These are phyloP conservation scores for Dimargaris xerosporica DNA, from an alignment of 192 early-diverging fungal species.

Conservation along the genomic window DNA sequence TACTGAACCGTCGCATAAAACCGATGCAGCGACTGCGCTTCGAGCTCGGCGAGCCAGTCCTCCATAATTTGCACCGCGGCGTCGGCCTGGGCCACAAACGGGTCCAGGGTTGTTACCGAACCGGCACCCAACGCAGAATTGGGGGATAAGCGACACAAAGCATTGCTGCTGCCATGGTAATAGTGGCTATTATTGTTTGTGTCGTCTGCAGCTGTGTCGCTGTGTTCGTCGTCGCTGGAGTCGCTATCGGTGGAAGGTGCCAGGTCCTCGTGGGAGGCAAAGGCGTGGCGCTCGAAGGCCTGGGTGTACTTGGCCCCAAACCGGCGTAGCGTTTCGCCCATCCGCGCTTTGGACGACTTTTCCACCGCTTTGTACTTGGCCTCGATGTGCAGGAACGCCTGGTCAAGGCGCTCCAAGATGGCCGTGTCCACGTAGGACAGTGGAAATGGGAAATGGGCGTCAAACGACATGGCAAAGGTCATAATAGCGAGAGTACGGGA, in stretches of 20 bases:
- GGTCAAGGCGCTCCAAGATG: constrained; percentile 3
- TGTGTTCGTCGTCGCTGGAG: neutral
- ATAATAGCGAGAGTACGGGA: no score
- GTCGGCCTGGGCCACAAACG: constrained; percentile 1
- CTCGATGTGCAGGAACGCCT: neutral
- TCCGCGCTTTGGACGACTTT: neutral
- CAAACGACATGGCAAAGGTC: neutral
- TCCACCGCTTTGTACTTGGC: neutral
- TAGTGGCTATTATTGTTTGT: no score
- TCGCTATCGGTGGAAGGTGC: neutral
- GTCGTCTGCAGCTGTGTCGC: neutral
- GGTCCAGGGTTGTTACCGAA: neutral
- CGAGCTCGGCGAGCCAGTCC: constrained; percentile 4
- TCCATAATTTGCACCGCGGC: constrained; percentile 4
- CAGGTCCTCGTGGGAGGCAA: no score
- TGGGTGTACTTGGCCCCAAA: neutral
- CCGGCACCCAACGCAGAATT: neutral
- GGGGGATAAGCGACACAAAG: no score
- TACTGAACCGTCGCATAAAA: constrained; percentile 7
- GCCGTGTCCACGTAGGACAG: neutral
- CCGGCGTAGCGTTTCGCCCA: neutral
- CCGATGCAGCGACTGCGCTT: constrained; percentile 6
- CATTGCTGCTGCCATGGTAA: no score
- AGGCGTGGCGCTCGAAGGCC: neutral
- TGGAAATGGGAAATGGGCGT: neutral